These are phyloP conservation scores for Phytophthora sp. DNA, from an alignment of 352 stramenopile genomes.

Conservation along the genomic window DNA sequence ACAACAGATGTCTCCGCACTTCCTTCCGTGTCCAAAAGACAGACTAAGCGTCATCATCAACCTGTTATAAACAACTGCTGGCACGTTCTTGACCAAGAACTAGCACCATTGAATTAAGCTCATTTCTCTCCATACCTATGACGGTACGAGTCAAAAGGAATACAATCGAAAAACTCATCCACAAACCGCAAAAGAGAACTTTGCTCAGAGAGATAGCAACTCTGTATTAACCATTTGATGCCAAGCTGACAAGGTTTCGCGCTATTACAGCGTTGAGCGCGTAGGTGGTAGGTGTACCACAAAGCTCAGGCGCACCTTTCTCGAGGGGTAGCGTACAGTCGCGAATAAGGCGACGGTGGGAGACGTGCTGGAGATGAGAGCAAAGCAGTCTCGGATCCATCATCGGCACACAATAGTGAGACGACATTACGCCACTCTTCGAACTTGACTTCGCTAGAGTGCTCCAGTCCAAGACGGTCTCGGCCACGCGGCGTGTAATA, in stretches of 20 bases:
- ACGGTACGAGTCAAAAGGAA: too few species aligned
- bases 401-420: constrained; percentile 91
- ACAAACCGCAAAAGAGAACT: too few species aligned
- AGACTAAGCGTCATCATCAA: too few species aligned
- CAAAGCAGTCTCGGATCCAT: constrained; percentile 89
- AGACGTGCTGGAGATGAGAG: constrained; percentile 55
- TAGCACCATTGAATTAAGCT: too few species aligned
- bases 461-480: constrained; percentile 94
- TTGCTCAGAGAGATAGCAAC: neutral
- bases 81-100: too few species aligned
- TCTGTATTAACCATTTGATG: constrained; percentile 15
- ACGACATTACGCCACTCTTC: constrained; percentile 94
- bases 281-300: neutral
- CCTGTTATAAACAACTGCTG: too few species aligned
- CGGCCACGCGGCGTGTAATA: constrained; percentile 95
- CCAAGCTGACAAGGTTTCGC: constrained; percentile 7
- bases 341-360: constrained; percentile 71
- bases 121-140: too few species aligned
- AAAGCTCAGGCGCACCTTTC: constrained; percentile 23
- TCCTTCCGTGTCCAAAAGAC: too few species aligned
- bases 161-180: too few species aligned
- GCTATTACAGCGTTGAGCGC: neutral
- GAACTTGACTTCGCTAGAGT: constrained; percentile 95
- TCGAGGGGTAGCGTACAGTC: constrained; percentile 49
- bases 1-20: too few species aligned